Percentiles rank a stretch among this genome's conserved stretches.
Evolutionary conservation across 2,329 filamentous ascomycete species (phyloP).

Genomic region (Rhytidhysteron rufulum): DNA sequence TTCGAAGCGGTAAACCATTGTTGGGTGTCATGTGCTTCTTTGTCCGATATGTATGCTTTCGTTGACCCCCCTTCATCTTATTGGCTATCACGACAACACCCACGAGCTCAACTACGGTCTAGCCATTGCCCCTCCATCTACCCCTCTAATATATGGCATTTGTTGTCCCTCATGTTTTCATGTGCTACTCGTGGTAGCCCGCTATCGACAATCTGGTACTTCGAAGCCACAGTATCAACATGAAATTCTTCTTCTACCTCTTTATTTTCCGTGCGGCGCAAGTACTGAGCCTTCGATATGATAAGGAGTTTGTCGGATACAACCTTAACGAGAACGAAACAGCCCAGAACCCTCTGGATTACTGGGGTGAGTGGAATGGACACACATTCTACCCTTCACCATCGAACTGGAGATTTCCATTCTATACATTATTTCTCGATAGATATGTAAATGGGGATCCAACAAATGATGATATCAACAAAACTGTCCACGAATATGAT

Average conservation of each 20-base stretch:
- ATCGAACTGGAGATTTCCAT: conserved; percentile 59
- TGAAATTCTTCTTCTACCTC: neutral
- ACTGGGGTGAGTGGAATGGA: conserved; percentile 50
- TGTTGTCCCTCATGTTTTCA: too few species aligned
- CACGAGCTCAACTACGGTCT: too few species aligned
- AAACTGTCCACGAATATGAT: conserved; percentile 57
- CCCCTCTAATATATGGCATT: too few species aligned
- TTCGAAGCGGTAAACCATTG: too few species aligned
- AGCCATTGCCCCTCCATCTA: too few species aligned
- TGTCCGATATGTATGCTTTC: too few species aligned
- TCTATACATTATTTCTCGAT: conserved; percentile 63
- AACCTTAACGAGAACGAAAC: conserved; percentile 58
- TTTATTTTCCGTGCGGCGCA: neutral
- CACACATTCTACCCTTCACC: conserved; percentile 53
- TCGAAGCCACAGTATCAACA: neutral
- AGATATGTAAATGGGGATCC: conserved; percentile 62
- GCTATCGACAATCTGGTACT: too few species aligned
- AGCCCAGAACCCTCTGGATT: conserved; percentile 52
- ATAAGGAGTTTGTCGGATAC: conserved; percentile 47
- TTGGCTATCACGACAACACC: too few species aligned
- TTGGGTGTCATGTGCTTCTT: too few species aligned
- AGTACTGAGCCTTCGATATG: conserved; percentile 33
- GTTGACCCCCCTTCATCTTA: too few species aligned
- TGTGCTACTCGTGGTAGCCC: too few species aligned
- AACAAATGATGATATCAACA: conserved; percentile 58